A percentile compares a stretch with the other conserved stretches of the same genome.
Conservation (phyloP, 2,329 filamentous ascomycete species). For the Rhynchosporium agropyri region DNA sequence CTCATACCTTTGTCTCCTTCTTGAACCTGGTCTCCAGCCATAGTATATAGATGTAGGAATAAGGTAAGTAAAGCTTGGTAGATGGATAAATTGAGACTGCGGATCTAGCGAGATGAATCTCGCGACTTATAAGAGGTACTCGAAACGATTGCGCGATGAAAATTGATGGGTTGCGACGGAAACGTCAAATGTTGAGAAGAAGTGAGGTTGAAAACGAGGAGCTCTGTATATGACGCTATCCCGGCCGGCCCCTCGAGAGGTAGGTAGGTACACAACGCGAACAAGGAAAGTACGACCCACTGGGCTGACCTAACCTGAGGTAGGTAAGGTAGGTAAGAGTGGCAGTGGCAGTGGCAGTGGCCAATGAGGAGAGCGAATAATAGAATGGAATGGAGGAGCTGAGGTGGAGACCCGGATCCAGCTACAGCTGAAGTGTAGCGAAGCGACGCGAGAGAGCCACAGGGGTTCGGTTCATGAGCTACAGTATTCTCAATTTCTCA, state of each 20-base stretch:
- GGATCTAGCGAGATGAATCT: conserved; percentile 8
- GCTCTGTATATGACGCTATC: conserved; percentile 23
- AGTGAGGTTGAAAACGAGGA: conserved; percentile 31
- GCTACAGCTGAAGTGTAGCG: conserved; percentile 15
- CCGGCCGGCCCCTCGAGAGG: neutral
- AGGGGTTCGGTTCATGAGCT: neutral
- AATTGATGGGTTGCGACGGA: conserved; percentile 37
- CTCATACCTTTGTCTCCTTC: conserved; percentile 53
- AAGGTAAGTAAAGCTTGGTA: conserved; percentile 23
- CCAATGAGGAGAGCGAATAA: conserved; percentile 17
- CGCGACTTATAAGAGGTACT: conserved; percentile 28
- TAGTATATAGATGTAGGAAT: conserved; percentile 39
- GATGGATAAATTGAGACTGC: conserved; percentile 7
- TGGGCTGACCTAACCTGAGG: conserved; percentile 1
- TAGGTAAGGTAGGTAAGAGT: neutral
- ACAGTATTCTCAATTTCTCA: conserved; percentile 1
- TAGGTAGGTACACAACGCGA: conserved; percentile 5
- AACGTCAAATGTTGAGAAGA: conserved; percentile 17
- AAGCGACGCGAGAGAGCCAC: neutral
- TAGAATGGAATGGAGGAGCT: conserved; percentile 9
- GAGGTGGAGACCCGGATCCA: neutral
- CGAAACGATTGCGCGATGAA: conserved; percentile 23
- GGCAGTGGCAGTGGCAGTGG: no score
- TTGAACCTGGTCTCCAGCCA: conserved; percentile 52
- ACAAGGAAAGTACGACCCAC: conserved; percentile 10